phyloP scores from a whole-genome alignment of 2,329 filamentous ascomycete genomes.

The Diaporthe batatas region DNA sequence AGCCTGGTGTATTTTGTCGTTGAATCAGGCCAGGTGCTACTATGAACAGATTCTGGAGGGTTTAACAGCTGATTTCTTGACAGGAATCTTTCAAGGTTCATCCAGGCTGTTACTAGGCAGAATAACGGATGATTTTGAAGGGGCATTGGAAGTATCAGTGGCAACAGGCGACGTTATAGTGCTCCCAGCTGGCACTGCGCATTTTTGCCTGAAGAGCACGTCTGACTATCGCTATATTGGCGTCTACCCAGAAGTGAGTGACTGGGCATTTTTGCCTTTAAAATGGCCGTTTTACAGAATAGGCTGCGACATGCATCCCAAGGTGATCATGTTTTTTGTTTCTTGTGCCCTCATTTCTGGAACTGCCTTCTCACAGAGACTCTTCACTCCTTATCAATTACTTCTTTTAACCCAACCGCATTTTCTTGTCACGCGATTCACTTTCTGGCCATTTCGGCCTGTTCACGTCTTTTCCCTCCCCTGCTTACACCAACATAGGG shows the following conservation, averaged over 20 bases:
- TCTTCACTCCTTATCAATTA: too few species aligned
- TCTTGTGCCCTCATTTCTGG: background rate
- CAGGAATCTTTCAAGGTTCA: slow-evolving; percentile 3
- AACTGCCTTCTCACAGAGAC: too few species aligned
- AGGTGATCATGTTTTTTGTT: too few species aligned
- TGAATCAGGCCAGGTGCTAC: too few species aligned
- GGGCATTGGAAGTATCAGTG: background rate
- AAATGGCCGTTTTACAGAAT: background rate
- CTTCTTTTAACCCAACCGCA: too few species aligned
- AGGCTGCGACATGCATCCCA: background rate
- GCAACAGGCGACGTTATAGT: background rate
- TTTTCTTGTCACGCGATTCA: too few species aligned
- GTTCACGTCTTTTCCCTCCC: background rate
- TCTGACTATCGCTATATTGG: slow-evolving; percentile 6
- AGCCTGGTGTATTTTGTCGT: too few species aligned
- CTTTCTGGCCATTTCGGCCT: too few species aligned
- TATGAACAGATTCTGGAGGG: background rate
- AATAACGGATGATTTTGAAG: background rate
- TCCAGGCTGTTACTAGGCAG: background rate
- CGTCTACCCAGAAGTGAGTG: slow-evolving; percentile 16
- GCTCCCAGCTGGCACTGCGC: slow-evolving; percentile 9
- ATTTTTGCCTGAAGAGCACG: background rate
- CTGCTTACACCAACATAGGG: background rate
- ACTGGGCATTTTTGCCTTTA: background rate
- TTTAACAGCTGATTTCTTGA: background rate